A percentile compares a stretch with the other conserved stretches of the same genome.
These are phyloP conservation scores for Schizopora paradoxa DNA, from an alignment of 1,284 basidiomycete genomes.

Conservation along the genomic window DNA sequence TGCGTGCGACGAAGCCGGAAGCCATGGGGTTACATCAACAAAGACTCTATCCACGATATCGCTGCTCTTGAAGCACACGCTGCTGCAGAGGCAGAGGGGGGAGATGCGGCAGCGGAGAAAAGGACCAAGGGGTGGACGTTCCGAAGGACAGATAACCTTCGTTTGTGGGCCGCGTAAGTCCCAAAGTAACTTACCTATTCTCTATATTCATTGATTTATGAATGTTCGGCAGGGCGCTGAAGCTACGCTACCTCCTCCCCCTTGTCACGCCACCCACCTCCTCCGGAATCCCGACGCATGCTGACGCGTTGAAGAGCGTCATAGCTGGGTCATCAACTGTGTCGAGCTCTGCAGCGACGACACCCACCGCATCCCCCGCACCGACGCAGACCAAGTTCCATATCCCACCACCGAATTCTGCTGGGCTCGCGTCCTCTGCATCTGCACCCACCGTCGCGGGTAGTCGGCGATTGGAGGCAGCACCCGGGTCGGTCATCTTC, in stretches of 20 bases:
- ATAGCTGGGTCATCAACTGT: constrained; percentile 20
- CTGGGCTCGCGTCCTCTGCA: too few relatives aligned
- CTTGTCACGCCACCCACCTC: constrained; percentile 48
- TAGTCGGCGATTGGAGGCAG: neutral
- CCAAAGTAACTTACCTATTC: constrained; percentile 4
- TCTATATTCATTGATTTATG: constrained; percentile 3
- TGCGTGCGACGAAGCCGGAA: constrained; percentile 73
- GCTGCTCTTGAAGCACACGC: constrained; percentile 48
- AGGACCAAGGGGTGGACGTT: constrained; percentile 68
- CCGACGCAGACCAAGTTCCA: constrained; percentile 27
- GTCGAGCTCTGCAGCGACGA: constrained; percentile 23
- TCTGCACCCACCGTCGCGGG: constrained; percentile 4
- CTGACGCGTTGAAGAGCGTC: constrained; percentile 20
- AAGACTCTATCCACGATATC: constrained; percentile 75
- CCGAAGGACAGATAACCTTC: constrained; percentile 74
- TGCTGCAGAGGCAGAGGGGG: constrained; percentile 28
- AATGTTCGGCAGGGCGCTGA: constrained; percentile 55
- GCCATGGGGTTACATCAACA: constrained; percentile 84
- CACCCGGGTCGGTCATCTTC: constrained; percentile 44
- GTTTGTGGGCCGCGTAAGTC: constrained; percentile 75
- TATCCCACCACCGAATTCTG: too few relatives aligned
- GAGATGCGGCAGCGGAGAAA: constrained; percentile 31
- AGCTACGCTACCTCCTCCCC: constrained; percentile 72
- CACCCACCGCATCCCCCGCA: constrained; percentile 27
- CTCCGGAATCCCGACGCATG: constrained; percentile 24